A percentile compares a stretch with the other conserved stretches of the same genome.
phyloP scores from a whole-genome alignment of 2,329 filamentous ascomycete species.

The Fusarium chuoi region DNA sequence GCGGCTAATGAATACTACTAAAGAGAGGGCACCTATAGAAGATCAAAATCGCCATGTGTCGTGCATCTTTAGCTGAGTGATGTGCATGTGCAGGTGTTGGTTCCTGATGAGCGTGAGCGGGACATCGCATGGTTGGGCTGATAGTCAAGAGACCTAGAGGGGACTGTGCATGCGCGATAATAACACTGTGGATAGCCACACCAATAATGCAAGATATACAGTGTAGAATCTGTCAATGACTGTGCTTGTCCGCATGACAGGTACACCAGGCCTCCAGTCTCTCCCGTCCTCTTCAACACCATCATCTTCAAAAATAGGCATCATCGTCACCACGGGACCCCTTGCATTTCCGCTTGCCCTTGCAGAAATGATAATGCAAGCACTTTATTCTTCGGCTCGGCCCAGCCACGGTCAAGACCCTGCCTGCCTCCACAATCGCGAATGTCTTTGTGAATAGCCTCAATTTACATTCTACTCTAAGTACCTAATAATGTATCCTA shows the following conservation, averaged over 20 bases:
- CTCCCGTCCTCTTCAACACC: conserved; percentile 25
- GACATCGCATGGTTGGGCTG: conserved; percentile 30
- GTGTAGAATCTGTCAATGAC: accelerated
- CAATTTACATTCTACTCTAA: background rate
- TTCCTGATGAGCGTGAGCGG: conserved; percentile 34
- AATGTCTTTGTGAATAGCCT: conserved; percentile 19
- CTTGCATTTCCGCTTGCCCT: conserved; percentile 27
- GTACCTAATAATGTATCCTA: background rate
- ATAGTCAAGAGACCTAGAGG: conserved; percentile 37
- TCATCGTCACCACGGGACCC: conserved; percentile 35
- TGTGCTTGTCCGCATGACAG: conserved; percentile 17
- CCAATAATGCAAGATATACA: accelerated
- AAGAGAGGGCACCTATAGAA: conserved; percentile 21
- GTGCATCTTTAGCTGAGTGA: conserved; percentile 37
- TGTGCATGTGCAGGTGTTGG: conserved; percentile 36
- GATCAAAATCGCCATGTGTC: conserved; percentile 16
- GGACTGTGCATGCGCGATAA: background rate
- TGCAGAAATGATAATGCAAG: conserved; percentile 15
- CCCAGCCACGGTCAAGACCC: background rate
- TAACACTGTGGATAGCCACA: background rate
- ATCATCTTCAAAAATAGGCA: conserved; percentile 24
- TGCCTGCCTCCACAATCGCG: background rate
- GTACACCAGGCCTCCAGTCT: conserved; percentile 23
- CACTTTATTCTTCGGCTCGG: conserved; percentile 25
- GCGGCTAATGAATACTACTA: conserved; percentile 18